Evolutionary conservation across 257 asterid genomes (phyloP), one percentile per base, ranked within the genome.

Genomic region (Scutellaria minor): DNA sequence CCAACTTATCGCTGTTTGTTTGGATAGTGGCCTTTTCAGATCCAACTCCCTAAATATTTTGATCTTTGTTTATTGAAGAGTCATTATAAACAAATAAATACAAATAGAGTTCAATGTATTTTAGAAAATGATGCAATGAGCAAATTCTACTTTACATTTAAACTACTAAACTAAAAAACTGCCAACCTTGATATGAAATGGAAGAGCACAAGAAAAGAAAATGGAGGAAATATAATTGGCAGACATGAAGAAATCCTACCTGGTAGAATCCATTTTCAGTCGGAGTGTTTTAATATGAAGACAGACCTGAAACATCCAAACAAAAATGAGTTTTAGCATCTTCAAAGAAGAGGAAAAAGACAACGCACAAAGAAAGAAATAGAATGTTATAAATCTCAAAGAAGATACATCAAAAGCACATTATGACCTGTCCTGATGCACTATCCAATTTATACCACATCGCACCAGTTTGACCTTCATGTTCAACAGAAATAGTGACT

Each of bases 391-490:
- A 59, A 53, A 35, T 75, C 68, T 77, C 57, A 31, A 27, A 6
- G 71, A 60, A 50, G 77, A 59, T 20, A 50, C 56, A 52, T 54
- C 45, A 4, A 41, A 68, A 39, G 20, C 44, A 58, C 63, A 35
- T 40, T 44, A 68, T 75, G 80, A 94, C 99, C 98, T 90, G 93
- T 47, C 99, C 99, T 13, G 98, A 88, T 71, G 88, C 79, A 71
- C 93, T 84, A 78, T 87, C 92, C 85, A 94, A 74, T 39, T 91
- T 41, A 77, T 91, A 81, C 99, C 99, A 94, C 15, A 80, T 75
- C 6, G 95, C 93, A 70, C 93, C 92, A 73, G 90, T 89, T 73
- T 84, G 91, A 67, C 93, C 92, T 83, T 91, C 92, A 27, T 76
- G 85, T 77, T 82, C 94, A 70, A 93, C 83, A 64, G 87, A 80